These are phyloP conservation scores for Coemansia sp. DNA, from an alignment of 192 early-diverging fungal genomes.

Conservation along the genomic window DNA sequence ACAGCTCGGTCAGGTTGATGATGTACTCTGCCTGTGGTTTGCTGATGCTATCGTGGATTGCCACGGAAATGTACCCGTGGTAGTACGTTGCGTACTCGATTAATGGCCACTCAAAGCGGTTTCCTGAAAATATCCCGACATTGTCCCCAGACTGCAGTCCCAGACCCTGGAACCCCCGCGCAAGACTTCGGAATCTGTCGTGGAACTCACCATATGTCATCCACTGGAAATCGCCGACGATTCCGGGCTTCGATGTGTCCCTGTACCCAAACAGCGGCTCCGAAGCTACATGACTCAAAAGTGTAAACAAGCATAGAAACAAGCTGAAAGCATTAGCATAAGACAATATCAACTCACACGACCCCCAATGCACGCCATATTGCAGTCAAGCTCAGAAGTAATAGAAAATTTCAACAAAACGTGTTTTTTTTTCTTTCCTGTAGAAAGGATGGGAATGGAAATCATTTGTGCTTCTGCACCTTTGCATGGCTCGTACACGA, in stretches of 20 bases:
- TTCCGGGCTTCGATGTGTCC: slow-evolving; percentile 10
- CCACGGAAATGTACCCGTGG: slow-evolving; percentile 62
- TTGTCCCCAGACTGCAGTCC: slow-evolving; percentile 45
- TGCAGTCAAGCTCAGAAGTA: neutral
- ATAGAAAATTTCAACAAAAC: neutral
- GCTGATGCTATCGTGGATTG: slow-evolving; percentile 88
- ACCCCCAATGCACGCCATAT: too few species aligned
- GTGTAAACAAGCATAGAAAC: neutral
- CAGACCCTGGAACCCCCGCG: slow-evolving; percentile 41
- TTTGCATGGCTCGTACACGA: neutral
- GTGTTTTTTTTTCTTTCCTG: neutral
- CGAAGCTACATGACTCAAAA: slow-evolving; percentile 15
- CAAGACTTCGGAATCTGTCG: slow-evolving; percentile 43
- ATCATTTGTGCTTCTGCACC: neutral
- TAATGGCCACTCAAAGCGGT: slow-evolving; percentile 58
- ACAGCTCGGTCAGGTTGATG: slow-evolving; percentile 77
- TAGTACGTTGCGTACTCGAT: slow-evolving; percentile 50
- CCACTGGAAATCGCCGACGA: slow-evolving; percentile 53
- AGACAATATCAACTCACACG: too few species aligned
- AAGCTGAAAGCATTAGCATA: neutral
- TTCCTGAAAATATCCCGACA: slow-evolving; percentile 59
- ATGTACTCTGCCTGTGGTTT: slow-evolving; percentile 77
- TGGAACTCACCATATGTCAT: slow-evolving; percentile 61
- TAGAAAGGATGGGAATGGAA: too few species aligned
- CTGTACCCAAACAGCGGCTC: slow-evolving; percentile 39